These are phyloP conservation scores for Fusarium sp. DNA, from an alignment of 2,329 filamentous ascomycete genomes.

Conservation along the genomic window DNA sequence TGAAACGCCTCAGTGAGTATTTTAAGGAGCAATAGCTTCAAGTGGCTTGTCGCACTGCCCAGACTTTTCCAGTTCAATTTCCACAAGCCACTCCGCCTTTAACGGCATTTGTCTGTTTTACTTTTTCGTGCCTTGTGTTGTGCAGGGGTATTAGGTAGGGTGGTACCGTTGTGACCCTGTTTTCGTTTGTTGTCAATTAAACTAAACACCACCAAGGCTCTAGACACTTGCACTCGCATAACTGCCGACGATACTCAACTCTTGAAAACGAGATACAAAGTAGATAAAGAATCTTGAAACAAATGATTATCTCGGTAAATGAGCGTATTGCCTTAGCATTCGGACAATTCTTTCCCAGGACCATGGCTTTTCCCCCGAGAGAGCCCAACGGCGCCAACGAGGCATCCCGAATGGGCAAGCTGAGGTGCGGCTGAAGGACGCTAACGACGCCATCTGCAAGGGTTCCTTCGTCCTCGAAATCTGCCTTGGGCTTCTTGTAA, in stretches of 20 bases:
- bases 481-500: constrained; percentile 37
- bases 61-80: neutral
- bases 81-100: neutral
- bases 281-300: no score
- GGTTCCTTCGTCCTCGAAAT: constrained; percentile 15
- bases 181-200: neutral
- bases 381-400: constrained; percentile 18
- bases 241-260: neutral
- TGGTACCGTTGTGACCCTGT: neutral
- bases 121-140: neutral
- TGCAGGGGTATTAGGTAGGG: constrained; percentile 6
- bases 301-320: no score
- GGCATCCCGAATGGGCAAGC: constrained; percentile 19
- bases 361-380: neutral
- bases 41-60: constrained; percentile 7
- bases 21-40: neutral
- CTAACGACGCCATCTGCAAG: constrained; percentile 37
- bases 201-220: neutral
- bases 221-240: neutral
- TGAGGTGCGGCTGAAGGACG: constrained; percentile 38
- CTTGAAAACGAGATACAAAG: fast-evolving
- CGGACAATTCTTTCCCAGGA: neutral
- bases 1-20: neutral
- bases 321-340: neutral
- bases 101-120: neutral